Conservation (phyloP, 768 basidiomycete genomes). For the Candolleomyces aberdarensis region DNA sequence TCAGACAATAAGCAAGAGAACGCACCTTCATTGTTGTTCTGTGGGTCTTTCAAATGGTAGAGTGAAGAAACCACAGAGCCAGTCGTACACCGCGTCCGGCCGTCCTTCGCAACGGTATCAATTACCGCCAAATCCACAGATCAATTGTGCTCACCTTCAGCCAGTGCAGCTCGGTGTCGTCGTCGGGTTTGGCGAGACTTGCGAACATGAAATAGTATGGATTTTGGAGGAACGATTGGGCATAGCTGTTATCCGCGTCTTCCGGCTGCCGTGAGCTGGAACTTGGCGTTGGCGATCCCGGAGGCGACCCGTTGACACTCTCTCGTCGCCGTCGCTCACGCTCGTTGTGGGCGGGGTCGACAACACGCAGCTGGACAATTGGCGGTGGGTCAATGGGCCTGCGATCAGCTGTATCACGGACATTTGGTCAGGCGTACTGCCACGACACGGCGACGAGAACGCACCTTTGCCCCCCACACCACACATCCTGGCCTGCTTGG, state of each 20-base stretch:
- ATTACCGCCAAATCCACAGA: background rate
- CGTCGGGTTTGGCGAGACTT: slow-evolving; percentile 82
- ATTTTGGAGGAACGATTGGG: slow-evolving; percentile 74
- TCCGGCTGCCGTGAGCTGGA: slow-evolving; percentile 15
- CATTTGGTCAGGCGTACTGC: background rate
- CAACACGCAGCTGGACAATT: slow-evolving; percentile 90
- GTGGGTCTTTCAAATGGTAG: slow-evolving; percentile 83
- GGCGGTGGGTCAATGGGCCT: slow-evolving; percentile 96
- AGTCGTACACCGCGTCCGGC: slow-evolving; percentile 87
- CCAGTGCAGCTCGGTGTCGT: slow-evolving; percentile 87
- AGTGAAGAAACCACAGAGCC: slow-evolving; percentile 88
- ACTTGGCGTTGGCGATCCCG: slow-evolving; percentile 17
- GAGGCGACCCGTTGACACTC: slow-evolving; percentile 16
- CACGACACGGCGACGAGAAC: slow-evolving; percentile 9
- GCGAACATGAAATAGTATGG: slow-evolving; percentile 98
- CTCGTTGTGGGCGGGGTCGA: slow-evolving; percentile 50
- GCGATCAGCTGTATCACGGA: slow-evolving; percentile 66
- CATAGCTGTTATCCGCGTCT: slow-evolving; percentile 28
- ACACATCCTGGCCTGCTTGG: slow-evolving; percentile 89
- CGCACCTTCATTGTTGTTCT: slow-evolving; percentile 45
- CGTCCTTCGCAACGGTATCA: slow-evolving; percentile 49
- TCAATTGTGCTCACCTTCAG: slow-evolving; percentile 44
- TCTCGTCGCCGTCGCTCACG: slow-evolving; percentile 16
- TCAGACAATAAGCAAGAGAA: background rate
- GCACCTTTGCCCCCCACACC: slow-evolving; percentile 79